Evolutionary conservation across 805 yeast genomes (phyloP).

Genomic region (Pichia membranifaciens): DNA sequence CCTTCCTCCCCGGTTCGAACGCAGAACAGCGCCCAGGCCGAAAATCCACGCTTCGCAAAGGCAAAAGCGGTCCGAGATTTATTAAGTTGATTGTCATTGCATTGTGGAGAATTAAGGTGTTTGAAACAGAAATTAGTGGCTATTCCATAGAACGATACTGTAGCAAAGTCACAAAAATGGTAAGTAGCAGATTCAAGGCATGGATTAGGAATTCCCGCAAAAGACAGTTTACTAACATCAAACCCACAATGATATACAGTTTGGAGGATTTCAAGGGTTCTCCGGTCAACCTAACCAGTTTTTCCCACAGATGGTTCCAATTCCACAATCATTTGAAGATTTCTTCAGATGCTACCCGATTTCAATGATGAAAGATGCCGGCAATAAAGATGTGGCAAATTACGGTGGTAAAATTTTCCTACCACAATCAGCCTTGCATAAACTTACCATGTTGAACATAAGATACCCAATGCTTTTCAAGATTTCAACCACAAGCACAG

Average conservation of each 20-base stretch:
- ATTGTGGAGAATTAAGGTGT: too few species aligned
- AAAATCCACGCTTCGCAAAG: too few species aligned
- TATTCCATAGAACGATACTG: too few species aligned
- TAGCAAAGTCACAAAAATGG: too few species aligned
- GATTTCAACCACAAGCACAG: slow-evolving; percentile 56
- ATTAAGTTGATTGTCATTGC: too few species aligned
- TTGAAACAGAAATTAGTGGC: too few species aligned
- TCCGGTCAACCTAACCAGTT: slow-evolving; percentile 14
- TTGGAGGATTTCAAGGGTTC: slow-evolving; percentile 25
- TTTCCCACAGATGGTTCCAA: slow-evolving; percentile 17
- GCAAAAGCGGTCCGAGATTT: too few species aligned
- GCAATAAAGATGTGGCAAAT: slow-evolving; percentile 70
- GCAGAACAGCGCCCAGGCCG: too few species aligned
- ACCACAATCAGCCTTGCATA: slow-evolving; percentile 89
- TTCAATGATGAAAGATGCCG: slow-evolving; percentile 76
- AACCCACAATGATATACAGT: slow-evolving; percentile 13
- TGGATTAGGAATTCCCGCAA: too few species aligned
- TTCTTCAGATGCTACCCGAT: slow-evolving; percentile 91
- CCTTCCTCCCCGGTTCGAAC: too few species aligned
- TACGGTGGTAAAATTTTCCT: slow-evolving; percentile 93
- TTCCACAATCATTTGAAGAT: slow-evolving; percentile 56
- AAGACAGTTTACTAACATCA: too few species aligned
- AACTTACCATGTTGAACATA: slow-evolving; percentile 83
- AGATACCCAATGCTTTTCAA: slow-evolving; percentile 95
- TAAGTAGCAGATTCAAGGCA: too few species aligned